A percentile compares a stretch with the other conserved stretches of the same genome.
phyloP scores from a whole-genome alignment of 2,329 filamentous ascomycete species.

The Arthroderma sp. region DNA sequence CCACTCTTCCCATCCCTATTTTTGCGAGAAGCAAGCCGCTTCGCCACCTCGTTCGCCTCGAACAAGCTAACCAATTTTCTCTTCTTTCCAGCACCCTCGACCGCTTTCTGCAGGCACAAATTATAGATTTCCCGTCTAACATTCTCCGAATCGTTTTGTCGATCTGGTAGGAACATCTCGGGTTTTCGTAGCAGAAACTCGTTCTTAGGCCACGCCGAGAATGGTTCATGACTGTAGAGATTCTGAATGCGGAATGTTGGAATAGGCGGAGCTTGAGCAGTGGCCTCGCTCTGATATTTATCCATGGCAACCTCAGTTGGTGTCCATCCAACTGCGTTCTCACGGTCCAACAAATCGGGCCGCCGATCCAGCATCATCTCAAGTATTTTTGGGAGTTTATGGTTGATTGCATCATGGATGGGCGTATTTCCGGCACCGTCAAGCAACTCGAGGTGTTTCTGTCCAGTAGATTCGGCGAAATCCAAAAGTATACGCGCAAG shows the following conservation, averaged over 20 bases:
- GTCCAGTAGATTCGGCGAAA: conserved; percentile 13
- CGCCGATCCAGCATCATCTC: conserved; percentile 36
- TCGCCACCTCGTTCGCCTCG: conserved; percentile 50
- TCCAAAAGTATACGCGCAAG: neutral
- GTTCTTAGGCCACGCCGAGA: too few relatives aligned
- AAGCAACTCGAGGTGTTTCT: conserved; percentile 32
- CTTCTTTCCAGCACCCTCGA: conserved; percentile 22
- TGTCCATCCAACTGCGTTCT: conserved; percentile 65
- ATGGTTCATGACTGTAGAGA: too few relatives aligned
- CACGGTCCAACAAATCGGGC: conserved; percentile 50
- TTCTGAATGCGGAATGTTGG: neutral
- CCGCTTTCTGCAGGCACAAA: neutral
- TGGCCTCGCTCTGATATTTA: conserved; percentile 17
- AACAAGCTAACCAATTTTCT: conserved; percentile 43
- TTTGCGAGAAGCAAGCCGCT: conserved; percentile 24
- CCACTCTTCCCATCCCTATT: too few relatives aligned
- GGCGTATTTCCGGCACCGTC: conserved; percentile 32
- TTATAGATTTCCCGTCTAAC: neutral
- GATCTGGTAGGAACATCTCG: too few relatives aligned
- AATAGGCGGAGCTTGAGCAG: conserved; percentile 8
- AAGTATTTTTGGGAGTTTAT: conserved; percentile 46
- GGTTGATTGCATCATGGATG: conserved; percentile 25
- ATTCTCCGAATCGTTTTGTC: neutral
- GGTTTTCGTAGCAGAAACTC: too few relatives aligned
- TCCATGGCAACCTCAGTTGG: conserved; percentile 43